Evolutionary conservation across 768 basidiomycete species (phyloP), one percentile per base, ranked within the genome.

Genomic region (Amanita phalloides): DNA sequence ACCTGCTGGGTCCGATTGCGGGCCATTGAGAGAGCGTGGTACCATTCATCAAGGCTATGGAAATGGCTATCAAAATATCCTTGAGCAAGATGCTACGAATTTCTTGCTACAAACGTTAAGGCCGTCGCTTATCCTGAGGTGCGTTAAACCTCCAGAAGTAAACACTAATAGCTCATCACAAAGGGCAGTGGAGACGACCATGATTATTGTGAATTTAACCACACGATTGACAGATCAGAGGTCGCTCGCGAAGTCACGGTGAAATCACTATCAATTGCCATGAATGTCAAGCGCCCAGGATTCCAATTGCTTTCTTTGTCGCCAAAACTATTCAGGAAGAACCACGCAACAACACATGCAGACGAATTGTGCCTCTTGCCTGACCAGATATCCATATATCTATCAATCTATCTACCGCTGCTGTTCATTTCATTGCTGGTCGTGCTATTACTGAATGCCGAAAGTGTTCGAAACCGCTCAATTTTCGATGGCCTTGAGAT

Each of bases 231-330:
- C 62, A 64, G 49, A 46, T 44, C 50, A 49, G 54, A 54, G n/a
- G 54, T 54, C 33, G 68, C 79, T 10, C 76, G 74, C 47, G 94
- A 98, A 68, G 75, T 94, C 17, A 88, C 90, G 0, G 78, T 97
- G 60, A 96, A 92, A 64, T 85, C 90, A 2, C 73, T 96, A 60
- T 91, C 90, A 10, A 90, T 93, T 74, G 86, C 84, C 3, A 89
- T 91, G 81, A 90, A 88, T 30, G 77, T 98, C 48, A 74, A 75
- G 41, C 72, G 73, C 26, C 93, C 95, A 5, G 95, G 92, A 38
- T 92, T 93, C 67, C 90, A 95, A 58, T 76, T 98, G 17, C 75
- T 98, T 41, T 88, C 92, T 1, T 76, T 98, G 21, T 32, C 37
- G 10, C 44, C 53, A 14, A 36, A 48, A 17, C 37, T 41, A 51